A percentile compares a stretch with the other conserved stretches of the same genome.
Evolutionary conservation across 1,284 basidiomycete species (phyloP).

Genomic region (Trichosporon sp.): DNA sequence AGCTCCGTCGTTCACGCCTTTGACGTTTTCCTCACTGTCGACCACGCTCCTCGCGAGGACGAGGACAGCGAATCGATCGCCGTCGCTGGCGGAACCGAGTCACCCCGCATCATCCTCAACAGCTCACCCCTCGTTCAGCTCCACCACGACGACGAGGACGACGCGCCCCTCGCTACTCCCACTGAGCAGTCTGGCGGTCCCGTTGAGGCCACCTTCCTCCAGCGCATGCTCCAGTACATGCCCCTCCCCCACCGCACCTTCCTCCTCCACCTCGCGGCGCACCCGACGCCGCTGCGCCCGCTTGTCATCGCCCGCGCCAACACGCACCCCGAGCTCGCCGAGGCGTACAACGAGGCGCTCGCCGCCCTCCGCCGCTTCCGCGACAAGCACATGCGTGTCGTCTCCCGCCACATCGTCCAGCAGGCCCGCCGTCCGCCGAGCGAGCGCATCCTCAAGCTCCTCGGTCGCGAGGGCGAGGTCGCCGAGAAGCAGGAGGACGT

Average conservation of each 20-base stretch:
- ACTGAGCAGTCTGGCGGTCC: background rate
- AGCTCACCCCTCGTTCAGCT: constrained; percentile 19
- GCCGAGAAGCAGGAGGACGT: constrained; percentile 30
- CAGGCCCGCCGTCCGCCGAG: constrained; percentile 60
- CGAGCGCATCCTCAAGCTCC: constrained; percentile 40
- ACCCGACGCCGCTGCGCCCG: constrained; percentile 63
- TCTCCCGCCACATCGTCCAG: constrained; percentile 78
- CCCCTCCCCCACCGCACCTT: constrained; percentile 87
- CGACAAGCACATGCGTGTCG: constrained; percentile 85
- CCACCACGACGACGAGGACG: background rate
- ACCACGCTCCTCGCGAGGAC: constrained; percentile 60
- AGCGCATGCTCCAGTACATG: constrained; percentile 87
- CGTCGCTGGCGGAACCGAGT: constrained; percentile 22
- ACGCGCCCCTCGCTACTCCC: background rate
- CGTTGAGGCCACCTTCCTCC: constrained; percentile 66
- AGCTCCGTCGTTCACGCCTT: constrained; percentile 85
- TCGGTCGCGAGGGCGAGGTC: constrained; percentile 34
- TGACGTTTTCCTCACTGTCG: constrained; percentile 78
- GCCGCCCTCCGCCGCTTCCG: constrained; percentile 75
- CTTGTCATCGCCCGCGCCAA: constrained; percentile 50
- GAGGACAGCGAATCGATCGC: constrained; percentile 25
- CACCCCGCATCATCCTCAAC: constrained; percentile 28
- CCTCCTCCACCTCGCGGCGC: constrained; percentile 73
- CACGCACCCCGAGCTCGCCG: constrained; percentile 57
- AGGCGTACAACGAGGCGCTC: constrained; percentile 75